Percentiles rank a stretch among this genome's conserved stretches.
Evolutionary conservation across 768 basidiomycete genomes (phyloP).

Genomic region (Boletus rubroflammeus): DNA sequence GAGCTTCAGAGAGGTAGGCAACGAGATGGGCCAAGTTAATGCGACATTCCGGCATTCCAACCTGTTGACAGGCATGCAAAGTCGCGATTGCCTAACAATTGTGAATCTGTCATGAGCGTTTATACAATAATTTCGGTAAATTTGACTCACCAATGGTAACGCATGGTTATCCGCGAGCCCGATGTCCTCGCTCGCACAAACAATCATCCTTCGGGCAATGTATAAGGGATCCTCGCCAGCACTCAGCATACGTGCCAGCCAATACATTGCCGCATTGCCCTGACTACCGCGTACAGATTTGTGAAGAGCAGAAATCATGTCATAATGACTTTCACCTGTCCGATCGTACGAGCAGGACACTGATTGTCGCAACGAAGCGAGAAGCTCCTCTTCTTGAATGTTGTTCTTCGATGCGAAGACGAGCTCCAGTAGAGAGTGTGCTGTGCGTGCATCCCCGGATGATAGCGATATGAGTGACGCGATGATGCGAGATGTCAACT

Average conservation of each 20-base stretch:
- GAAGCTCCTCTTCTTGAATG: conserved; percentile 46
- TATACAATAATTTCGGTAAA: conserved; percentile 1
- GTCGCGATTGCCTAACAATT: conserved; percentile 54
- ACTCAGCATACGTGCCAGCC: conserved; percentile 80
- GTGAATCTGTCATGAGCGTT: not conserved
- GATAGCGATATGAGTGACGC: conserved; percentile 51
- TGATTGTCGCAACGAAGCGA: conserved; percentile 57
- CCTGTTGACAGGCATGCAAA: conserved; percentile 59
- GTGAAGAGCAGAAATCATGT: conserved; percentile 82
- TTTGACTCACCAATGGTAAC: conserved; percentile 56
- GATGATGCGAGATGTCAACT: conserved; percentile 46
- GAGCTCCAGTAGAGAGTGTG: conserved; percentile 73
- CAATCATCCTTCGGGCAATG: conserved; percentile 68
- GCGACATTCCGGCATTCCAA: conserved; percentile 83
- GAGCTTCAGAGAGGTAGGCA: conserved; percentile 76
- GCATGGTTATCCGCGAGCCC: conserved; percentile 78
- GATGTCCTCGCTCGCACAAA: conserved; percentile 84
- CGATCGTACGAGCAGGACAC: conserved; percentile 70
- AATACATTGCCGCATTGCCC: conserved; percentile 78
- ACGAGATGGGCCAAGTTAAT: conserved; percentile 77
- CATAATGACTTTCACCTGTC: conserved; percentile 70
- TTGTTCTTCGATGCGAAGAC: conserved; percentile 45
- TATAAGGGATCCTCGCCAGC: conserved; percentile 81
- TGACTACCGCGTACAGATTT: conserved; percentile 79
- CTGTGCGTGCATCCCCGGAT: conserved; percentile 72